phyloP scores from a whole-genome alignment of 2,329 filamentous ascomycete species.

The Lasiodiplodia hormozganensis region DNA sequence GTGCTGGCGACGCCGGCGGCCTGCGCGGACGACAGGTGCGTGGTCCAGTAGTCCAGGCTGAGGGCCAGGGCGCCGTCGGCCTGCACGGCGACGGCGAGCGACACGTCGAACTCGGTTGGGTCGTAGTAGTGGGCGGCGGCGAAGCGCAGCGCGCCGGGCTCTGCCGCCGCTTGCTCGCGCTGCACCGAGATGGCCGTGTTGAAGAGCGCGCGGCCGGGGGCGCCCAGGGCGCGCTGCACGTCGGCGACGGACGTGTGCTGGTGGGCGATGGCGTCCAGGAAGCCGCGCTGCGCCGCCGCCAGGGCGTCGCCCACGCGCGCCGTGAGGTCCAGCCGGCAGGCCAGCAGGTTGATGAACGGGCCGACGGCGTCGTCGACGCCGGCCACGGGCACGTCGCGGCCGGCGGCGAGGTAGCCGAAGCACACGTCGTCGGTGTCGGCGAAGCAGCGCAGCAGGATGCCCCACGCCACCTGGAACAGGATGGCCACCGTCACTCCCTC shows the following conservation, averaged over 20 bases:
- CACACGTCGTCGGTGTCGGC: slow-evolving; percentile 35
- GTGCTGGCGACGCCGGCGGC: too few species aligned
- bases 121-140: too few species aligned
- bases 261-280: slow-evolving; percentile 28
- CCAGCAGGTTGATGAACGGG: slow-evolving; percentile 39
- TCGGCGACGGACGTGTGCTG: slow-evolving; percentile 28
- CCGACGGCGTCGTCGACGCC: slow-evolving; percentile 34
- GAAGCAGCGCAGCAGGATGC: slow-evolving; percentile 33
- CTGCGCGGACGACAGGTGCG: too few species aligned
- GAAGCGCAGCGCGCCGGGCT: too few species aligned
- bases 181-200: slow-evolving; percentile 1
- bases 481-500: slow-evolving; percentile 25
- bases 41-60: too few species aligned
- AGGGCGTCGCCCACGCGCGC: background rate
- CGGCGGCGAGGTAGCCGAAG: slow-evolving; percentile 37
- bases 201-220: background rate
- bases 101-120: too few species aligned
- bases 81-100: too few species aligned
- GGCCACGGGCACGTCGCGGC: slow-evolving; percentile 35
- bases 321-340: slow-evolving; percentile 26
- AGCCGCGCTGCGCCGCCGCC: slow-evolving; percentile 15
- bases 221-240: too few species aligned
- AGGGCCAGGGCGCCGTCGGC: too few species aligned
- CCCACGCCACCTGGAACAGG: slow-evolving; percentile 38
- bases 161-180: background rate